Conservation (phyloP, 2,329 filamentous ascomycete genomes). For the Pestalotiopsis sp. region DNA sequence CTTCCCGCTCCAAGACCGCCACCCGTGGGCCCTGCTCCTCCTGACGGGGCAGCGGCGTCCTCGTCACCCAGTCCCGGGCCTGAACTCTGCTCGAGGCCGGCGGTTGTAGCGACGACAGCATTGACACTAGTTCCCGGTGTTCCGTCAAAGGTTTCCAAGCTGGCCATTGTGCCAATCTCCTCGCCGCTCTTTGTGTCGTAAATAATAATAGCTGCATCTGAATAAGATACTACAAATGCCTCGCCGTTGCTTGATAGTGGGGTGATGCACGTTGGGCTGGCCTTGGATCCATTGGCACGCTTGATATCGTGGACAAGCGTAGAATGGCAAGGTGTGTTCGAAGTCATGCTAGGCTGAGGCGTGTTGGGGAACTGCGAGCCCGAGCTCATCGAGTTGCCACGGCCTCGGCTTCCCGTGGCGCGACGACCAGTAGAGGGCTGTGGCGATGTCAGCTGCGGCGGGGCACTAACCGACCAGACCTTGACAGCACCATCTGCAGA, state of each 20-base stretch:
- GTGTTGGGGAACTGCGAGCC: slow-evolving; percentile 89
- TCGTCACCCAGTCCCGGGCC: slow-evolving; percentile 68
- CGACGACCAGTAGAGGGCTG: slow-evolving; percentile 66
- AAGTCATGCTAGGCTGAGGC: slow-evolving; percentile 85
- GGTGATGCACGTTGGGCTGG: slow-evolving; percentile 90
- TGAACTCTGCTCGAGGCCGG: slow-evolving; percentile 74
- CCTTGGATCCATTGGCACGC: slow-evolving; percentile 63
- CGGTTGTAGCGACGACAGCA: slow-evolving; percentile 83
- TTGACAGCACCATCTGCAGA: slow-evolving; percentile 89
- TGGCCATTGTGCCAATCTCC: slow-evolving; percentile 90
- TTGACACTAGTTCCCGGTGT: slow-evolving; percentile 82
- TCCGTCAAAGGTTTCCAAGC: slow-evolving; percentile 89
- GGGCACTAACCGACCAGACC: slow-evolving; percentile 91
- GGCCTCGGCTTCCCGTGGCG: slow-evolving; percentile 55
- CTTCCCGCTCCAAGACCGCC: slow-evolving; percentile 68
- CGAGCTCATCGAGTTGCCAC: slow-evolving; percentile 91
- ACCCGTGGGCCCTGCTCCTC: slow-evolving; percentile 78
- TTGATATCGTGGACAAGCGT: slow-evolving; percentile 86
- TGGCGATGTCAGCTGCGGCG: slow-evolving; percentile 82
- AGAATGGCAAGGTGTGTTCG: slow-evolving; percentile 83
- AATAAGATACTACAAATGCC: slow-evolving; percentile 90
- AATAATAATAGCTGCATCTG: slow-evolving; percentile 85
- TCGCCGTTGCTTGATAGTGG: slow-evolving; percentile 81
- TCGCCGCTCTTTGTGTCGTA: slow-evolving; percentile 93
- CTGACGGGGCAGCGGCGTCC: slow-evolving; percentile 51